Evolutionary conservation across 148 eudicot species (phyloP).

Genomic region (Suaeda aralocaspica): DNA sequence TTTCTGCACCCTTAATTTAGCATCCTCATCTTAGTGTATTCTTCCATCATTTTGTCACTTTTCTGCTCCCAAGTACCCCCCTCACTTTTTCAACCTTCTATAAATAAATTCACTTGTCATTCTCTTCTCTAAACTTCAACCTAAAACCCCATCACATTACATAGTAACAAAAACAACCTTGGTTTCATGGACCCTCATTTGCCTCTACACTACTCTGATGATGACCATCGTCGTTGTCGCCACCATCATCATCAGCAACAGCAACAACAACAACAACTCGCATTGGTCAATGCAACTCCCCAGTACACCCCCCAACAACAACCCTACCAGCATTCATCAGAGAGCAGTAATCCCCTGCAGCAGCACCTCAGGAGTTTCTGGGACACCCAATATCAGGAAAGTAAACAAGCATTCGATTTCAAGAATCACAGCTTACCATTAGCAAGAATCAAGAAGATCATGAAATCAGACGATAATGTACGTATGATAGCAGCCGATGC

Average conservation of each 20-base stretch:
- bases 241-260: conserved; percentile 4
- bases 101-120: conserved; percentile 1
- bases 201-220: neutral
- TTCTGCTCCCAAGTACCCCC: neutral
- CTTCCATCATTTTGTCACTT: conserved; percentile 9
- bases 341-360: conserved; percentile 10
- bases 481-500: conserved; percentile 50
- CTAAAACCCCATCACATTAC: neutral
- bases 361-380: conserved; percentile 36
- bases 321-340: neutral
- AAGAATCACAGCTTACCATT: conserved; percentile 41
- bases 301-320: conserved; percentile 1
- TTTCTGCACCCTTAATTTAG: neutral
- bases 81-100: conserved; percentile 2
- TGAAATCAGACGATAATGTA: conserved; percentile 48
- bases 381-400: conserved; percentile 32
- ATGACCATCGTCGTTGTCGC: too few species aligned
- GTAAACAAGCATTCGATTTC: conserved; percentile 29
- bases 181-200: conserved; percentile 10
- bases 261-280: conserved; percentile 5
- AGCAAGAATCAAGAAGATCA: conserved; percentile 47
- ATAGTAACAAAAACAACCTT: neutral
- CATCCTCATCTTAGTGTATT: neutral
- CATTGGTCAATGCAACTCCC: neutral
- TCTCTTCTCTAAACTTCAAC: neutral